Evolutionary conservation across 495 filamentous ascomycete genomes (phyloP).

Genomic region (Chaetomidium leptoderma): DNA sequence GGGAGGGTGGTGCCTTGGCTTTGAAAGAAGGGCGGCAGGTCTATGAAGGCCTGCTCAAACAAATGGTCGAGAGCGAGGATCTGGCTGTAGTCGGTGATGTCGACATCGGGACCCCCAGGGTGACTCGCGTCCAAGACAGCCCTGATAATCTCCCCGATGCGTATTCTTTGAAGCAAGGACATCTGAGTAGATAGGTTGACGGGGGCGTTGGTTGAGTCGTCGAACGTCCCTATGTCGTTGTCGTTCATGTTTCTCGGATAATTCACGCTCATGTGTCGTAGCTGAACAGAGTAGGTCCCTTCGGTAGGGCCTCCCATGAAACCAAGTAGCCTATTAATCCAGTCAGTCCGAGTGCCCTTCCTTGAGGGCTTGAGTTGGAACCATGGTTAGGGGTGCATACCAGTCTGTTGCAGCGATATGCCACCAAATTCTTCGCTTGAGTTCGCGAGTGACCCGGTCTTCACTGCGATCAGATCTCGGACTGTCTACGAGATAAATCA

Average conservation of each 20-base stretch:
- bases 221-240: constrained; percentile 34
- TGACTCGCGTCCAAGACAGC: constrained; percentile 37
- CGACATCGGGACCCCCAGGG: constrained; percentile 13
- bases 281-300: constrained; percentile 41
- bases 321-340: constrained; percentile 34
- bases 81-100: constrained; percentile 16
- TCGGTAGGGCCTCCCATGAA: constrained; percentile 36
- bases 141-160: constrained; percentile 43
- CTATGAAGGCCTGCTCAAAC: constrained; percentile 18
- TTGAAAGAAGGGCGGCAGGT: constrained; percentile 19
- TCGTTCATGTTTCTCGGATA: constrained; percentile 47
- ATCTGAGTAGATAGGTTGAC: constrained; percentile 41
- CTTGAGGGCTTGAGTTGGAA: neutral
- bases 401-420: constrained; percentile 46
- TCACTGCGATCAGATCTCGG: constrained; percentile 17
- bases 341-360: neutral
- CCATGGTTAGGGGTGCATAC: constrained; percentile 19
- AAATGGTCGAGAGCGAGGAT: constrained; percentile 19
- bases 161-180: constrained; percentile 45
- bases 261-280: constrained; percentile 42
- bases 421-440: constrained; percentile 50
- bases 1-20: constrained; percentile 5
- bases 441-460: constrained; percentile 34
- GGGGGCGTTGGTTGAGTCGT: constrained; percentile 34
- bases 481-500: constrained; percentile 43